Base-by-base conservation (phyloP, 2,329 filamentous ascomycete genomes). In the Catunica adiposa region DNA sequence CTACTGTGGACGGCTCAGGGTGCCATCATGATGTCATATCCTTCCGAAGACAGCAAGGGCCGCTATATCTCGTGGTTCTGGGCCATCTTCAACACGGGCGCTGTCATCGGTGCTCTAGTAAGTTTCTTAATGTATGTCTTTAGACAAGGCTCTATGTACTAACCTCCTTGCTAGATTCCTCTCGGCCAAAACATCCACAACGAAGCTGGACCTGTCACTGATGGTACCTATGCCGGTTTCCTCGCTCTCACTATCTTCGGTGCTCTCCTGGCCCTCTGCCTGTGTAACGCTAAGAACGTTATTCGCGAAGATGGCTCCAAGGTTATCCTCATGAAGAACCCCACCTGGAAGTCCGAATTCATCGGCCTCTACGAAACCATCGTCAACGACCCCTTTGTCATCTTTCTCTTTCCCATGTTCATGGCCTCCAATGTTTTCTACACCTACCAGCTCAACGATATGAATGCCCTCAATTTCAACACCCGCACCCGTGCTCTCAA, bases 41-140 rank as follows among this genome's bases (percentile, higher is more conserved):
- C 89, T 1, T 73, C 78, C 20, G 89, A 95, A 69, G 68, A 79
- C 34, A 78, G 80, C 61, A 95, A 95, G 74, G 89, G 89, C 47
- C 82, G 83, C 58, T 95, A 89, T 67, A 94, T 95, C 66, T 85
- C 85, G 59, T 82, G 81, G 72, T 95, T 95, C 71, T 95, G 89
- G 89, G 82, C 89, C 67, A 94, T 96, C 64, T 96, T 95, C 76
- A 95, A 95, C 69, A 69, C 89, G 58, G 89, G 89, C 62, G 89
- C 82, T 63, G 89, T 95, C 59, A 87, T 96, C 67, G 89, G 89
- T 60, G 81, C 83, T 64, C 69, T 83, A 63, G 70, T 74, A 64
- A 62, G 70, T 65, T 56, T 14, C 50, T 53, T 38, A 22, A 9
- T 48, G 6, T 48, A n/a, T 25, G n/a, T 48, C 22, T 6, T 29